These are phyloP conservation scores for Ogataea corticis DNA, from an alignment of 805 yeast genomes.

Conservation along the genomic window DNA sequence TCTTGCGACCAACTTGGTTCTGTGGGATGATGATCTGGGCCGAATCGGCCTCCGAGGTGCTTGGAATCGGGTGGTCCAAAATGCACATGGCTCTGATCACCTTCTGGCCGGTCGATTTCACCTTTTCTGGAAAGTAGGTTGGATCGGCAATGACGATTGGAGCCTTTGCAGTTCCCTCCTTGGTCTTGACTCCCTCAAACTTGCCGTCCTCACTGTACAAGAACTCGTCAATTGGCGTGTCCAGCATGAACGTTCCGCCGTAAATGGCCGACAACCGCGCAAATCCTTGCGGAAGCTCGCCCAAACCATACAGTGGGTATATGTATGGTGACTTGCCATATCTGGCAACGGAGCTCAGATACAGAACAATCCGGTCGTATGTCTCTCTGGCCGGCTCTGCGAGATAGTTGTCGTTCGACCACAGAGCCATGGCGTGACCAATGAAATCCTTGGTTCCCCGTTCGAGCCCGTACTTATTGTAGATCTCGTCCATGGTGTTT, in stretches of 20 bases:
- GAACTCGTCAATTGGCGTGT: conserved; percentile 91
- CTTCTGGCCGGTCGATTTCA: conserved; percentile 66
- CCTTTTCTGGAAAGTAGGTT: conserved; percentile 89
- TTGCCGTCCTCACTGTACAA: conserved; percentile 70
- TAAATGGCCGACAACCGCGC: conserved; percentile 95
- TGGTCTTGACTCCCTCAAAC: conserved; percentile 84
- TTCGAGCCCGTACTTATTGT: conserved; percentile 85
- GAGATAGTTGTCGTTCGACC: conserved; percentile 89
- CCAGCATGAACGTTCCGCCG: conserved; percentile 98
- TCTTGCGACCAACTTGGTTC: conserved; percentile 87
- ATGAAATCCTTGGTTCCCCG: conserved; percentile 92
- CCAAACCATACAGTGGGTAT: conserved; percentile 94
- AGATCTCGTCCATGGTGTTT: conserved; percentile 90
- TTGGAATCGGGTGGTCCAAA: conserved; percentile 84
- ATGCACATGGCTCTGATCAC: conserved; percentile 88
- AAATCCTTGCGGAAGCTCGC: conserved; percentile 98
- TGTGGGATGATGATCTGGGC: conserved; percentile 95
- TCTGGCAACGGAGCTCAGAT: conserved; percentile 87
- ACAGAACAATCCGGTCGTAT: conserved; percentile 79
- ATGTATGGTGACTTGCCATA: conserved; percentile 96
- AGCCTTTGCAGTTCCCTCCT: conserved; percentile 89
- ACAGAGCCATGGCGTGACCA: conserved; percentile 98
- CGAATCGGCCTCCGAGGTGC: conserved; percentile 80
- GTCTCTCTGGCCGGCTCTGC: conserved; percentile 90
- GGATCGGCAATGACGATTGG: conserved; percentile 97